Conservation (phyloP, 164 flowering plant species). For the Cinnamomum chago region DNA sequence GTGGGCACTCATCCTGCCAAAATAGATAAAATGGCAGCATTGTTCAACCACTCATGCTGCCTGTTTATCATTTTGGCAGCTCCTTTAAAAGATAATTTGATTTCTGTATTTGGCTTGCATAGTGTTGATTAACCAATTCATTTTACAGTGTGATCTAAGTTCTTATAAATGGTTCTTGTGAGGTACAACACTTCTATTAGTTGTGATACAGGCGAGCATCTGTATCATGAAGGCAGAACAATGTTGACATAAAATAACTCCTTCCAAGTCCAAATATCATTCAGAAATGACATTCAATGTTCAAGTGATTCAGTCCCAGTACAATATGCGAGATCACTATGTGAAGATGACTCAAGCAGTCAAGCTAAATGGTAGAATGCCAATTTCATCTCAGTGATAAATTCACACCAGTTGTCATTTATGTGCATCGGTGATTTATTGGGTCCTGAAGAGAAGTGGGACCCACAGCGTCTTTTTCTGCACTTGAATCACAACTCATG, state of each 20-base stretch:
- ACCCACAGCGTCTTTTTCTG: background rate
- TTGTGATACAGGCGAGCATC: background rate
- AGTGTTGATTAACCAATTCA: background rate
- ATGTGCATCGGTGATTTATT: background rate
- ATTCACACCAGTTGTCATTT: background rate
- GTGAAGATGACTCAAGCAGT: background rate
- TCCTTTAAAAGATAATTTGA: background rate
- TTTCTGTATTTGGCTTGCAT: background rate
- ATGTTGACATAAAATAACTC: background rate
- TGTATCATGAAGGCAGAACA: background rate
- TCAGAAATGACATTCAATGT: too few species aligned
- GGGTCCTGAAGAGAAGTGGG: background rate
- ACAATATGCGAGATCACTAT: background rate
- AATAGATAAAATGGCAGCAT: too few species aligned
- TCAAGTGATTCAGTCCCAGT: too few species aligned
- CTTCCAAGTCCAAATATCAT: too few species aligned
- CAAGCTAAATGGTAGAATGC: background rate
- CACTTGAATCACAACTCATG: background rate
- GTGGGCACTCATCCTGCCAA: background rate
- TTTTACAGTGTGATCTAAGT: background rate
- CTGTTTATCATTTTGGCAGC: background rate
- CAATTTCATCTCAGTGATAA: background rate
- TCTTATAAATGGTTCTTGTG: background rate
- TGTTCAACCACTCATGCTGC: background rate
- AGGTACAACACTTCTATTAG: background rate